Base-by-base conservation (phyloP, 495 filamentous ascomycete genomes). In the Neurospora africana region DNA sequence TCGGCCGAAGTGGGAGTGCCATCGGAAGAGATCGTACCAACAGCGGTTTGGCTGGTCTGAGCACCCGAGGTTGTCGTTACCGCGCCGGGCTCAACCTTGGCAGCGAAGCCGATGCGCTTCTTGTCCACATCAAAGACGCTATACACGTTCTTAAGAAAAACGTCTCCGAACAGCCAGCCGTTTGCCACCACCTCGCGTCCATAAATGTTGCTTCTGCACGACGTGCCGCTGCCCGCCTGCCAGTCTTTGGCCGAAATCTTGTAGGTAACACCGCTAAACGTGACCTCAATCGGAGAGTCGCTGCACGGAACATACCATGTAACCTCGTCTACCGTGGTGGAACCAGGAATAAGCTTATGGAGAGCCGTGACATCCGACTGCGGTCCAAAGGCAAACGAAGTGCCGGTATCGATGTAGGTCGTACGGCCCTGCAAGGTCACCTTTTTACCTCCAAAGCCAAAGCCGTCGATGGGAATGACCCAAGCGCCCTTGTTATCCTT, bases 111-210 rank as follows among this genome's bases (percentile, higher is more conserved):
- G 73, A 90, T 83, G 70, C 83, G 85, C 41, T 73, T 82, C 71
- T 86, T 76, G 37, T 88, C 92, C 43, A 86, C 87, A 78, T 97
- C 93, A 75, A 96, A 96, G 27, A 95, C 90, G 30, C 87, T 82
- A 81, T 95, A 95, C n/a, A 96, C 92, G 74, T 96, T 95, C 82
- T 96, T 97, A 71, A 97, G 79, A 75, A 96, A 96, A 5, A 91
- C 86, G 75, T 94, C 93, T 6, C 93, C 93, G 1, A 95, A 78
- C 37, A 97, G 83, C 93, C 93, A 95, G 6, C 78, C 84, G 43
- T 77, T 79, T 11, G 77, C 70, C 5, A 84, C 78, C 40, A 81
- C 79, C 35, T 82, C 81, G 69, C 84, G 80, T 40, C 85, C 85
- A 69, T 85, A 87, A 71, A 95, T 87, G 58, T 90, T 92, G 76